Evolutionary conservation across 2,329 filamentous ascomycete genomes (phyloP), one percentile per base, ranked within the genome.

Genomic region (Lasiodiplodia theobromae): DNA sequence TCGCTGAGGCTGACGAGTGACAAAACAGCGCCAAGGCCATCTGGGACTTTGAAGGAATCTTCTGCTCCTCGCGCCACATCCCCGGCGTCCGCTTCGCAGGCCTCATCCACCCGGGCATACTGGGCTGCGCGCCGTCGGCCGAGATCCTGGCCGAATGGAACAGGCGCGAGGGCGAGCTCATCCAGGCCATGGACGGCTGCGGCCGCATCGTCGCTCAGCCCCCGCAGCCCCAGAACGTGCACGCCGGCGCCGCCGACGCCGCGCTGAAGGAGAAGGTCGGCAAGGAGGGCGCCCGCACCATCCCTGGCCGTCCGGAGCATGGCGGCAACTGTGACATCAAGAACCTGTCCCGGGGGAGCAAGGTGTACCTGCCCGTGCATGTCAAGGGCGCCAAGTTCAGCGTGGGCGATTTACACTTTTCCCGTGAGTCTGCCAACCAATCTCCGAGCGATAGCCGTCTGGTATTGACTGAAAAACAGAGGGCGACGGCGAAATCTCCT

Each of bases 321-420:
- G 94, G 94, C 16, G 94, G 94, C 0, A 97, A 97, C 75, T 96
- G 93, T 76, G 93, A 97, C 73, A 96, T 96, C 79, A 96, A 96
- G 82, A 96, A 96, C 74, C 84, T 96, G 37, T 91, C 87, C 1
- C 84, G 92, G 7, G 93, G 92, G 2, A 90, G 86, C 69, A 95
- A 94, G 76, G 92, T 96, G 0, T 97, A 94, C 77, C 86, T 97
- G 0, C 94, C 94, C 0, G 91, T 97, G 0, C 94, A 97, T 74
- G 92, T 97, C 4, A 81, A 86, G 0, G 94, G 94, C 0, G 94
- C 94, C 54, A 96, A 96, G 76, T 97, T 97, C 80, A 92, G 88
- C 53, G 94, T 97, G 0, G 94, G 94, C 14, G 94, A 97, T 77
- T 81, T 97, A 44, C 93, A 96, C 79, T 96, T 96, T 79, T 90